Percentiles rank a stretch among this genome's conserved stretches.
Evolutionary conservation across 2,329 filamentous ascomycete genomes (phyloP).

Genomic region (Nakataea oryzae): DNA sequence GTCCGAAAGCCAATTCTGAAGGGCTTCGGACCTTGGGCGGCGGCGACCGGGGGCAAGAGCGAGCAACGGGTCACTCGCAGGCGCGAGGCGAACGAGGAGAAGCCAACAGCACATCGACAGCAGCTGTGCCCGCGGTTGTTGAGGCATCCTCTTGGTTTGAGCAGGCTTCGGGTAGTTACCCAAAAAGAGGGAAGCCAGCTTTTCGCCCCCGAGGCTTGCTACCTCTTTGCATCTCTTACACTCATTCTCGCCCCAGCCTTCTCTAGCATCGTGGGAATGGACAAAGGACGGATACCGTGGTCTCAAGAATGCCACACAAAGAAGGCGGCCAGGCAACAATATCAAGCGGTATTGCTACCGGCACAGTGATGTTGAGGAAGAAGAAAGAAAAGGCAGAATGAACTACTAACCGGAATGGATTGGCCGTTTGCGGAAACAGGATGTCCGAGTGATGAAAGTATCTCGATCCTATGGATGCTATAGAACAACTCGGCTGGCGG

Average conservation of each 20-base stretch:
- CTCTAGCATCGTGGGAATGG: neutral
- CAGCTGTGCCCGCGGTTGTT: neutral
- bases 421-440: neutral
- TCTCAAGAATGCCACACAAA: neutral
- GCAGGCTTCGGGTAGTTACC: neutral
- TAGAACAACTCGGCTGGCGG: neutral
- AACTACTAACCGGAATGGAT: neutral
- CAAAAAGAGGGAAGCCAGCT: neutral
- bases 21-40: neutral
- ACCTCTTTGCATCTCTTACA: no score
- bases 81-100: neutral
- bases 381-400: neutral
- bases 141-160: neutral
- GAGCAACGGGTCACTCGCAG: neutral
- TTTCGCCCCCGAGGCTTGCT: neutral
- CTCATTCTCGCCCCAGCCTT: no score
- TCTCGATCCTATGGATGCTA: neutral
- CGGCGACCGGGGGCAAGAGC: neutral
- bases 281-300: neutral
- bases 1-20: neutral
- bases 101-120: neutral
- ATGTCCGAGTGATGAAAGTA: neutral
- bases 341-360: neutral
- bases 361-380: neutral
- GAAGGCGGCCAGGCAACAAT: neutral